phyloP scores from a whole-genome alignment of 352 stramenopile species.

The Pythium aquatile region DNA sequence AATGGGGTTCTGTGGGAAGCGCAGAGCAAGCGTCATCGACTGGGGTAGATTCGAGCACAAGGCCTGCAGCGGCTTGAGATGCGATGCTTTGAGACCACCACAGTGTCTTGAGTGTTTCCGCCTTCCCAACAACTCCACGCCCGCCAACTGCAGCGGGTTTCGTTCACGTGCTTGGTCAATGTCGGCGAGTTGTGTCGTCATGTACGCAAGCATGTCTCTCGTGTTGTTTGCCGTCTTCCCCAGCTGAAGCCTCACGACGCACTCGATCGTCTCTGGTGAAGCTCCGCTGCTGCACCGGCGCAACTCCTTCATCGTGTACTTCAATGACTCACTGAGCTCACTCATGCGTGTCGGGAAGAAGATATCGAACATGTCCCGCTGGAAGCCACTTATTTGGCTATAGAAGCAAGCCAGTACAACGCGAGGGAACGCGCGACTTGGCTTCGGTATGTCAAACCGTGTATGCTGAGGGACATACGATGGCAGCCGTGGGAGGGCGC shows the following conservation, averaged over 20 bases:
- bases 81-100: not conserved
- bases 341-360: not conserved
- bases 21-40: not conserved
- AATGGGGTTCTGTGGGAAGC: not conserved
- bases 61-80: not conserved
- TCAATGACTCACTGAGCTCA: not conserved
- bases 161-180: not conserved
- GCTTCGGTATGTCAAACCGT: not conserved
- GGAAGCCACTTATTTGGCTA: not conserved
- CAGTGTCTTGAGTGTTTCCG: not conserved
- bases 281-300: not conserved
- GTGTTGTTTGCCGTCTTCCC: not conserved
- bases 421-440: not conserved
- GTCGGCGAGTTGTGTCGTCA: not conserved
- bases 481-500: not conserved
- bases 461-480: not conserved
- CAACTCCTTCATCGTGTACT: not conserved
- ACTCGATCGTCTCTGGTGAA: not conserved
- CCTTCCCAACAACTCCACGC: not conserved
- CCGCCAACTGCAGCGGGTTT: not conserved
- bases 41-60: not conserved
- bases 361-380: not conserved
- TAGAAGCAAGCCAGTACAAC: not conserved
- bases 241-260: not conserved
- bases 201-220: not conserved